These are phyloP conservation scores for Lipomyces japonicus DNA, from an alignment of 805 yeast species.

Conservation along the genomic window DNA sequence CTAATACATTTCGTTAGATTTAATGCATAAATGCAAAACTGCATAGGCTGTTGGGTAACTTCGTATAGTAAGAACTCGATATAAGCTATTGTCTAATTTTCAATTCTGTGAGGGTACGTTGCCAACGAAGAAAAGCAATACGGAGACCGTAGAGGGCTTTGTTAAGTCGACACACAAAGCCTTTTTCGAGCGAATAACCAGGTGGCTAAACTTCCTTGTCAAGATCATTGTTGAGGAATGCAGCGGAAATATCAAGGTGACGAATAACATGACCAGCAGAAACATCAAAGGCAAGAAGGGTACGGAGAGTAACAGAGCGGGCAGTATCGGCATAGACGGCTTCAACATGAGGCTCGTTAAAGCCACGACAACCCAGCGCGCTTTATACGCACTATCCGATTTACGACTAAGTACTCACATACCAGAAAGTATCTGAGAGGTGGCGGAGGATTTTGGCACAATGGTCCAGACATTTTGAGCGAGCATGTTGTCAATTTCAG, in stretches of 20 bases:
- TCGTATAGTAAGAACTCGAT: neutral
- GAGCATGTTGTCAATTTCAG: neutral
- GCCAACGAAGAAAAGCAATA: constrained; percentile 1
- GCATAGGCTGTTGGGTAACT: too few relatives aligned
- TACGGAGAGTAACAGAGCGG: neutral
- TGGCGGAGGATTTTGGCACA: neutral
- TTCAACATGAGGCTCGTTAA: neutral
- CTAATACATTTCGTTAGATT: too few relatives aligned
- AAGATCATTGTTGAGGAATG: constrained; percentile 1
- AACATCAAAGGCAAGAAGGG: neutral
- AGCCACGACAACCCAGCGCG: constrained; percentile 3
- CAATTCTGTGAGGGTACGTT: neutral
- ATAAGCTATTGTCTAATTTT: too few relatives aligned
- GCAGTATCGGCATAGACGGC: neutral
- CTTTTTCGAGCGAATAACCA: neutral
- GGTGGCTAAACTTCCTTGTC: constrained; percentile 2
- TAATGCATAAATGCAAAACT: too few relatives aligned
- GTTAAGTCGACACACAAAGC: neutral
- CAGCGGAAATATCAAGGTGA: constrained; percentile 1
- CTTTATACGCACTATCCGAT: neutral
- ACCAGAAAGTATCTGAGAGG: neutral
- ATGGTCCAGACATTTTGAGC: neutral
- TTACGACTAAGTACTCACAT: neutral
- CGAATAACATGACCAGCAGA: neutral
- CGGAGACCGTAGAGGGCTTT: constrained; percentile 2